Conservation (phyloP, 2,329 filamentous ascomycete species). For the Gnomoniopsis sp. region DNA sequence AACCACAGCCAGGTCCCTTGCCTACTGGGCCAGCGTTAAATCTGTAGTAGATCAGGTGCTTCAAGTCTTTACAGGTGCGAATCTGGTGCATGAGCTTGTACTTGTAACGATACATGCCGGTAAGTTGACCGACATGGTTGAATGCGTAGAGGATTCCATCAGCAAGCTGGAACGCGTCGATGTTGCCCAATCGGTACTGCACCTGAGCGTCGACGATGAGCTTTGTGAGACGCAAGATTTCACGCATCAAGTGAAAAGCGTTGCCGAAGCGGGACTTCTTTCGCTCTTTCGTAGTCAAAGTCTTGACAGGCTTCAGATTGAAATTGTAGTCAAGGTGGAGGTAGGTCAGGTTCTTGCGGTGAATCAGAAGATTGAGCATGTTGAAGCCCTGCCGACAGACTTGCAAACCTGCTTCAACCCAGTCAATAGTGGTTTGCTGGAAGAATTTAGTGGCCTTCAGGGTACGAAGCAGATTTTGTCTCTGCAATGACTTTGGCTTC, state of each 20-base stretch:
- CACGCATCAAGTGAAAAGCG: slow-evolving; percentile 97
- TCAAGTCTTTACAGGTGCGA: slow-evolving; percentile 96
- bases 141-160: slow-evolving; percentile 99
- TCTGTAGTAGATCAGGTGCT: slow-evolving; percentile 98
- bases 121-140: slow-evolving; percentile 97
- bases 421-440: slow-evolving; percentile 98
- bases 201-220: slow-evolving; percentile 98
- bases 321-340: slow-evolving; percentile 99
- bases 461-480: slow-evolving; percentile 84
- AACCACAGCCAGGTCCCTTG: slow-evolving; percentile 95
- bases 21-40: slow-evolving; percentile 97
- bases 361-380: slow-evolving; percentile 96
- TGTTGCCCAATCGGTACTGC: slow-evolving; percentile 94
- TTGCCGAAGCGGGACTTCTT: slow-evolving; percentile 99
- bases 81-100: slow-evolving; percentile 99
- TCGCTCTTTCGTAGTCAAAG: slow-evolving; percentile 94
- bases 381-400: slow-evolving; percentile 98
- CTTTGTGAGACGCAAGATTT: slow-evolving; percentile 93
- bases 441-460: slow-evolving; percentile 98
- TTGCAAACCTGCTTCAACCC: slow-evolving; percentile 97
- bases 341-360: slow-evolving; percentile 97
- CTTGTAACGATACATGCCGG: slow-evolving; percentile 99
- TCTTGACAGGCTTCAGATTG: slow-evolving; percentile 98
- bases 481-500: slow-evolving; percentile 91
- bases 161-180: slow-evolving; percentile 96